These are phyloP conservation scores for Herpotrichia juniperi DNA, from an alignment of 2,329 filamentous ascomycete genomes.

Conservation along the genomic window DNA sequence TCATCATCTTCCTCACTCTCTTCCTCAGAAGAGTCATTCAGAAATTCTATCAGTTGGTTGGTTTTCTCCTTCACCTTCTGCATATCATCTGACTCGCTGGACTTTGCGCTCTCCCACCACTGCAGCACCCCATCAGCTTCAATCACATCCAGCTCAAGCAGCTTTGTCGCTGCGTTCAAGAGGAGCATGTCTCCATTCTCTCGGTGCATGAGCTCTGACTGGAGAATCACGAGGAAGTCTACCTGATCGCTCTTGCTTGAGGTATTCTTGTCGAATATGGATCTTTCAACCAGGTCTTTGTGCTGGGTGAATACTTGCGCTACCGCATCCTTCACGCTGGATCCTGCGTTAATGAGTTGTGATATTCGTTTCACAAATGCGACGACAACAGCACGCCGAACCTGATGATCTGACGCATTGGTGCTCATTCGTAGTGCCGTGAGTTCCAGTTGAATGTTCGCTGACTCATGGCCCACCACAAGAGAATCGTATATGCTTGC, in stretches of 20 bases:
- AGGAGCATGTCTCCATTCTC: slow-evolving; percentile 72
- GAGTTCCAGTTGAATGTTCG: slow-evolving; percentile 92
- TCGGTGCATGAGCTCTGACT: slow-evolving; percentile 75
- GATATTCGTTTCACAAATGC: slow-evolving; percentile 83
- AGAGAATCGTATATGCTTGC: slow-evolving; percentile 86
- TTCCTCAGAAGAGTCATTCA: slow-evolving; percentile 77
- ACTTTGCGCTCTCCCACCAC: slow-evolving; percentile 85
- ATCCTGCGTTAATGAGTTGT: slow-evolving; percentile 65
- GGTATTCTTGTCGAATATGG: slow-evolving; percentile 62
- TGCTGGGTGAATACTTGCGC: slow-evolving; percentile 55
- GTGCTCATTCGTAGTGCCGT: slow-evolving; percentile 90
- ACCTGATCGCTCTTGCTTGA: slow-evolving; percentile 72
- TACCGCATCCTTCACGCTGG: slow-evolving; percentile 48
- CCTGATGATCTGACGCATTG: slow-evolving; percentile 87
- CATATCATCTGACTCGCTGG: slow-evolving; percentile 72
- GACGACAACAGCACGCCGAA: slow-evolving; percentile 83
- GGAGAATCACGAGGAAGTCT: slow-evolving; percentile 81
- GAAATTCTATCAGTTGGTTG: slow-evolving; percentile 76
- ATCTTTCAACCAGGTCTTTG: slow-evolving; percentile 64
- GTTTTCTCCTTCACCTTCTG: slow-evolving; percentile 73
- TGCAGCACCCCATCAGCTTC: slow-evolving; percentile 86
- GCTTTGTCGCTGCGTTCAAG: slow-evolving; percentile 78
- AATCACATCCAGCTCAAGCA: slow-evolving; percentile 83
- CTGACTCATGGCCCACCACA: slow-evolving; percentile 70
- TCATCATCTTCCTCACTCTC: slow-evolving; percentile 68